Conservation (phyloP, 495 filamentous ascomycete genomes). For the Thermothielavioides terrestris region DNA sequence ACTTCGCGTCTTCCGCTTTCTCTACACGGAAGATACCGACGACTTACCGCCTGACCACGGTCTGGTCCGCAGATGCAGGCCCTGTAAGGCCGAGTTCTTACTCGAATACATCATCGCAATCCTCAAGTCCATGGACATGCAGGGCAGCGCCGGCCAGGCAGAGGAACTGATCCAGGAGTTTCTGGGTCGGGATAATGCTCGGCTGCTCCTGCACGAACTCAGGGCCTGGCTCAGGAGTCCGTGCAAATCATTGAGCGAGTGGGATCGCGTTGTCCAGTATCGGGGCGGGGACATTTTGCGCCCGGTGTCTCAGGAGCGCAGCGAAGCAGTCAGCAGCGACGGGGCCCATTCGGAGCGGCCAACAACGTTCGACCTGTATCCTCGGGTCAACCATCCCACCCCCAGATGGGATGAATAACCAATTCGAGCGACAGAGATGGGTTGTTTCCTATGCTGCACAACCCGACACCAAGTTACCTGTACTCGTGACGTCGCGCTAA, state of each 20-base stretch:
- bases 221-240: conserved; percentile 68
- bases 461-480: no score
- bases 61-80: conserved; percentile 34
- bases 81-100: conserved; percentile 70
- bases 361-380: no score
- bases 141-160: conserved; percentile 67
- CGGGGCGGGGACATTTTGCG: no score
- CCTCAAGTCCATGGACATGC: conserved; percentile 70
- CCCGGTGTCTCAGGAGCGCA: no score
- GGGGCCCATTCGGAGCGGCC: no score
- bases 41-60: conserved; percentile 7
- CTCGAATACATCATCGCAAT: conserved; percentile 80
- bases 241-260: conserved; percentile 54
- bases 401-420: no score
- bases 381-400: no score
- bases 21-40: conserved; percentile 31
- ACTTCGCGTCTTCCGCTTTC: conserved; percentile 68
- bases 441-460: no score
- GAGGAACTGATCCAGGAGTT: conserved; percentile 77
- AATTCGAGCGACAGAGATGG: no score
- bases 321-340: no score
- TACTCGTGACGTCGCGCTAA: no score
- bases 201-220: conserved; percentile 70
- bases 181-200: conserved; percentile 63
- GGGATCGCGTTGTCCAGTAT: conserved; percentile 73